phyloP scores from a whole-genome alignment of 1,284 basidiomycete species.

The Rhodofomes roseus region DNA sequence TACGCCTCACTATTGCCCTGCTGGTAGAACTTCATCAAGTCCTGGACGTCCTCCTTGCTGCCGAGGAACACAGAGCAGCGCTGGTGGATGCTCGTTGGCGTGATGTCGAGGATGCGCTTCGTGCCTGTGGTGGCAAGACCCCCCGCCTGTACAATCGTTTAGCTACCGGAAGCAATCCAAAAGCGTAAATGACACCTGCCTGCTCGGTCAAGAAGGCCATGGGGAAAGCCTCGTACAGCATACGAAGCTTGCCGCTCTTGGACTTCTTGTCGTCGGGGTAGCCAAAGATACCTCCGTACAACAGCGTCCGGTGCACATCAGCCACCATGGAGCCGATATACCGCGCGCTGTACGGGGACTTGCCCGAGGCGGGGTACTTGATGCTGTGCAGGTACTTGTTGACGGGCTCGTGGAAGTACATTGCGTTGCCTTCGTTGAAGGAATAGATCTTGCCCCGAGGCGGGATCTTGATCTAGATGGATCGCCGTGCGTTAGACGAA shows the following conservation, averaged over 20 bases:
- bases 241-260: conserved; percentile 91
- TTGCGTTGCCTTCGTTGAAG: conserved; percentile 97
- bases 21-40: conserved; percentile 86
- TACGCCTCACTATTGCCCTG: conserved; percentile 26
- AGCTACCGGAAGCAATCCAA: background rate
- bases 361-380: conserved; percentile 81
- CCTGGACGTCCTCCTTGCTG: conserved; percentile 90
- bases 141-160: conserved; percentile 66
- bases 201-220: conserved; percentile 97
- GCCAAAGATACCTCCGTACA: conserved; percentile 99
- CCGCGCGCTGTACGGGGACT: conserved; percentile 85
- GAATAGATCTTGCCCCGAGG: conserved; percentile 98
- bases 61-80: conserved; percentile 94
- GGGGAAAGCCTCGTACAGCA: conserved; percentile 99
- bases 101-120: conserved; percentile 88
- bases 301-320: conserved; percentile 92
- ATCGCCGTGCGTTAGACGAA: conserved; percentile 7
- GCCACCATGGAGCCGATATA: conserved; percentile 99
- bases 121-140: conserved; percentile 95
- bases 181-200: conserved; percentile 39
- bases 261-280: conserved; percentile 99
- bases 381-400: conserved; percentile 90
- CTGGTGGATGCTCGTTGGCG: conserved; percentile 89
- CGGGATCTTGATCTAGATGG: conserved; percentile 82
- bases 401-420: conserved; percentile 90